Percentiles rank a stretch among this genome's conserved stretches.
Conservation (phyloP, 495 filamentous ascomycete genomes). For the Hypoxylon lienhwacheense region DNA sequence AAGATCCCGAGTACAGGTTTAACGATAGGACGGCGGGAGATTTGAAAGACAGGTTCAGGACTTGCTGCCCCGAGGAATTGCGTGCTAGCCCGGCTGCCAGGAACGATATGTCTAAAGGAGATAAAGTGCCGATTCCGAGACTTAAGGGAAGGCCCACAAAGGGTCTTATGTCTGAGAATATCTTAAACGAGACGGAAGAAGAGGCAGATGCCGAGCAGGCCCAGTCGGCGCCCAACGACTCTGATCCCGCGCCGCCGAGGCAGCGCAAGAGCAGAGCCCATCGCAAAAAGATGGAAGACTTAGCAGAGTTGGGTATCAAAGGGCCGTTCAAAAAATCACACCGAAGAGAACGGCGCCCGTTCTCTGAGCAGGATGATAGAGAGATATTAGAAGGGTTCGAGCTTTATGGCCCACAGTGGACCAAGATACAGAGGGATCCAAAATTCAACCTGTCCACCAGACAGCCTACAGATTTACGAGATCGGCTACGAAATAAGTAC, state of each 20-base stretch:
- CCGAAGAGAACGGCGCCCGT: slow-evolving; percentile 61
- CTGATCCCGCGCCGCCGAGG: slow-evolving; percentile 34
- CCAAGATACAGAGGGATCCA: slow-evolving; percentile 72
- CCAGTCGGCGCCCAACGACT: slow-evolving; percentile 32
- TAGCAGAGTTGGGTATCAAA: slow-evolving; percentile 59
- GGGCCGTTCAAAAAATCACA: slow-evolving; percentile 57
- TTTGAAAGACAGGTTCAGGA: slow-evolving; percentile 82
- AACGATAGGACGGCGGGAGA: slow-evolving; percentile 75
- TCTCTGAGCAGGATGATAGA: slow-evolving; percentile 74
- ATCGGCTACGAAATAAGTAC: slow-evolving; percentile 79
- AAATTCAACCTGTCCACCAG: slow-evolving; percentile 66
- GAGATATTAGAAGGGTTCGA: slow-evolving; percentile 75
- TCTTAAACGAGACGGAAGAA: slow-evolving; percentile 48
- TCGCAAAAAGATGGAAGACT: slow-evolving; percentile 57
- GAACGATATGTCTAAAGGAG: slow-evolving; percentile 17
- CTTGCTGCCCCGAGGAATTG: slow-evolving; percentile 68
- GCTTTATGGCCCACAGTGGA: slow-evolving; percentile 78
- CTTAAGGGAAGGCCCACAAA: slow-evolving; percentile 33
- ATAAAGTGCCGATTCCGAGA: slow-evolving; percentile 28
- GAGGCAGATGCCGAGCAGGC: slow-evolving; percentile 25
- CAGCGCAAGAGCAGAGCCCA: slow-evolving; percentile 54
- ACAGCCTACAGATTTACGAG: slow-evolving; percentile 76
- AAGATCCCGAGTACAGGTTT: slow-evolving; percentile 72
- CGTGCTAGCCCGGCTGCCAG: slow-evolving; percentile 36
- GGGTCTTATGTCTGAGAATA: slow-evolving; percentile 51